phyloP scores from a whole-genome alignment of 176 grass and related monocot genomes.

The Oryza coarctata region DNA sequence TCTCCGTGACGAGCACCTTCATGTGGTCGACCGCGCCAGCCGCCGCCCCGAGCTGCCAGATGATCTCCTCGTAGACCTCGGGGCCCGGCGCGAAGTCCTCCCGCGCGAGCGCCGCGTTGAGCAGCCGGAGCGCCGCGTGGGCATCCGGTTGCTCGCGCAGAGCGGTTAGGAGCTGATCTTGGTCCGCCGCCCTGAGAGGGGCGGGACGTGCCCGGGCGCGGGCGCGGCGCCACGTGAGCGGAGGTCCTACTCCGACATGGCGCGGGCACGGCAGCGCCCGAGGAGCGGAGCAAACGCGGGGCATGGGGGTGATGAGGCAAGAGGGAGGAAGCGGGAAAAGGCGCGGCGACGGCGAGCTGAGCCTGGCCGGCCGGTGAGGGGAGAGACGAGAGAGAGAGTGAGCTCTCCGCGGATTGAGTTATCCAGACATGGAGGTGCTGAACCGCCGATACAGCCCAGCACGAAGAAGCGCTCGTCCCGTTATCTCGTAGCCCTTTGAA shows the following conservation, averaged over 20 bases:
- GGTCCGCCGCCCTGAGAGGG: constrained; percentile 25
- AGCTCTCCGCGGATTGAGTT: neutral
- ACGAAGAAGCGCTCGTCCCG: no score
- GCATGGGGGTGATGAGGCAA: neutral
- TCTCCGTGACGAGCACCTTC: constrained; percentile 53
- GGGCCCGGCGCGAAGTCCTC: constrained; percentile 28
- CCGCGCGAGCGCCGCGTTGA: constrained; percentile 50
- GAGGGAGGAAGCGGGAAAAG: no score
- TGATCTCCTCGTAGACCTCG: constrained; percentile 66
- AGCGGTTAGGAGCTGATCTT: constrained; percentile 40
- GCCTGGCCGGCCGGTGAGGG: no score
- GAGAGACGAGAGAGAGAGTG: no score
- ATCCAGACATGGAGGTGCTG: no score
- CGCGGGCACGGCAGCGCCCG: neutral
- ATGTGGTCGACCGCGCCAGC: constrained; percentile 61
- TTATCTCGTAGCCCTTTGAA: no score
- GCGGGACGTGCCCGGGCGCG: neutral
- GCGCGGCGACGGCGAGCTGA: no score
- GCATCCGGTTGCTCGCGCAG: constrained; percentile 67
- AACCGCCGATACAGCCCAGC: no score
- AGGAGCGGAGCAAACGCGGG: no score
- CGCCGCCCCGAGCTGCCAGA: constrained; percentile 57
- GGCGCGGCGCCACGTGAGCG: neutral
- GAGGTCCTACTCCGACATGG: neutral
- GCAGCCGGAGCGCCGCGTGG: constrained; percentile 48